Evolutionary conservation across 2,329 filamentous ascomycete genomes (phyloP).

Genomic region (Diaporthe vexans): DNA sequence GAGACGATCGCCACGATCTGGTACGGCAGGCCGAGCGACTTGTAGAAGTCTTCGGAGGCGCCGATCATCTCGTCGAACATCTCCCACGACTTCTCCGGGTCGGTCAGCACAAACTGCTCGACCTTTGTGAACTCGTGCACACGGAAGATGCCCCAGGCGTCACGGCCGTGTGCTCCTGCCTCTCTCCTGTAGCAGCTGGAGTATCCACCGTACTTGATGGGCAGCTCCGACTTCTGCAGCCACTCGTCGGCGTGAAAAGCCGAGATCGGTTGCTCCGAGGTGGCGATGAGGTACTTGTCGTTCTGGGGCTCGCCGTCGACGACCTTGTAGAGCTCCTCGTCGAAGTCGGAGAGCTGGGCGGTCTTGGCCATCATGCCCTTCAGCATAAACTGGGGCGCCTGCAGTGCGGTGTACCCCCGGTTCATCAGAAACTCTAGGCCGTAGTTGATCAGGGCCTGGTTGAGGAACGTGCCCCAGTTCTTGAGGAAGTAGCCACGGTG

Average conservation of each 20-base stretch:
- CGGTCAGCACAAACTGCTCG: slow-evolving; percentile 62
- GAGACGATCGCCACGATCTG: slow-evolving; percentile 94
- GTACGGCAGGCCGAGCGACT: slow-evolving; percentile 90
- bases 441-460: slow-evolving; percentile 95
- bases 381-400: slow-evolving; percentile 94
- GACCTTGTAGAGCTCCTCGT: slow-evolving; percentile 98
- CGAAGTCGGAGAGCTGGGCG: slow-evolving; percentile 95
- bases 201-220: slow-evolving; percentile 93
- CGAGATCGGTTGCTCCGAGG: slow-evolving; percentile 94
- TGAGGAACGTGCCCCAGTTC: slow-evolving; percentile 54
- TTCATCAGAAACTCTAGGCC: slow-evolving; percentile 88
- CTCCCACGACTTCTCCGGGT: slow-evolving; percentile 77
- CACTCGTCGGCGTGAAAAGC: slow-evolving; percentile 95
- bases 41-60: slow-evolving; percentile 94
- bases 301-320: slow-evolving; percentile 92
- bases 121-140: slow-evolving; percentile 88
- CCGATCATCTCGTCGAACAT: slow-evolving; percentile 94
- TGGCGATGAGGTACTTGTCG: slow-evolving; percentile 75
- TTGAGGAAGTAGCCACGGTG: slow-evolving; percentile 88
- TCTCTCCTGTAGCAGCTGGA: slow-evolving; percentile 97
- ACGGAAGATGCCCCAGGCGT: slow-evolving; percentile 98
- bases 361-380: slow-evolving; percentile 98
- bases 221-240: slow-evolving; percentile 86
- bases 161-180: slow-evolving; percentile 81
- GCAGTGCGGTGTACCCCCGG: slow-evolving; percentile 85